Conservation (phyloP, 1,284 basidiomycete genomes). For the Boletus sp. region DNA sequence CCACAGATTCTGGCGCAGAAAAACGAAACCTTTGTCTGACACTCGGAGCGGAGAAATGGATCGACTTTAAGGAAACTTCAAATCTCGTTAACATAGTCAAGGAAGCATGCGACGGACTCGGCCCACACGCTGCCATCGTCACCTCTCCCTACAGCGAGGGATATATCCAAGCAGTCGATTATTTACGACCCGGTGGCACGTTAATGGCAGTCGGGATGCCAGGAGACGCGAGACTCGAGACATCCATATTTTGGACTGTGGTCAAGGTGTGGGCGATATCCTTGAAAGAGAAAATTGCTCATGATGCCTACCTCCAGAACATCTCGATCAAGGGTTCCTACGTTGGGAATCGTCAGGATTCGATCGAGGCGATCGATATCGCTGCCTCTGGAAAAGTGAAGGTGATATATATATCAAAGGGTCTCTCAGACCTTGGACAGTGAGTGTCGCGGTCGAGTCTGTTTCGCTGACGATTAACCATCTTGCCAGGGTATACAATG, state of each 20-base stretch:
- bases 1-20: conserved; percentile 68
- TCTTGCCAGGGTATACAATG: conserved; percentile 53
- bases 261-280: conserved; percentile 47
- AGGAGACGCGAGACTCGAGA: conserved; percentile 58
- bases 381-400: conserved; percentile 71
- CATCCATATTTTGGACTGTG: conserved; percentile 79
- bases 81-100: conserved; percentile 67
- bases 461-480: background rate
- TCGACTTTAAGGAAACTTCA: conserved; percentile 74
- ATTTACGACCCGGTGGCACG: conserved; percentile 64
- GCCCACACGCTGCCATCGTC: conserved; percentile 77
- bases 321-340: conserved; percentile 76
- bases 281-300: background rate
- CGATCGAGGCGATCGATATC: conserved; percentile 71
- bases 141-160: conserved; percentile 62
- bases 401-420: conserved; percentile 54
- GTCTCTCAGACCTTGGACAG: conserved; percentile 58
- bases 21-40: conserved; percentile 70
- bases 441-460: conserved; percentile 34
- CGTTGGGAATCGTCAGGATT: conserved; percentile 77
- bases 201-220: conserved; percentile 82
- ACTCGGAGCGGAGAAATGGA: conserved; percentile 79
- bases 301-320: conserved; percentile 36
- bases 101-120: conserved; percentile 67
- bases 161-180: conserved; percentile 73